phyloP scores from a whole-genome alignment of 2,329 filamentous ascomycete species.

The Cladorrhinum sp. region DNA sequence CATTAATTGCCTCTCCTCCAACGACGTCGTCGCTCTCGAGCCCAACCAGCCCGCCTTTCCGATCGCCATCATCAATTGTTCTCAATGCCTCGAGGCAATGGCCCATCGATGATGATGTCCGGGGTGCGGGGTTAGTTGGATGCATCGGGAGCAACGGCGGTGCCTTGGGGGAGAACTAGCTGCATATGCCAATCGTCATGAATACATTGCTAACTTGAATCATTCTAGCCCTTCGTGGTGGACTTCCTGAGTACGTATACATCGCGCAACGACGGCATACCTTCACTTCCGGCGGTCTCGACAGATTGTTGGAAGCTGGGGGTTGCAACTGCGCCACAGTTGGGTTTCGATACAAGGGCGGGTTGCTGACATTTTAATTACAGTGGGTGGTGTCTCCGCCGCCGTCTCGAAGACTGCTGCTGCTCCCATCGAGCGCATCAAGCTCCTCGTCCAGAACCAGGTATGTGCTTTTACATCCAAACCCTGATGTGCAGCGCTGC shows the following conservation, averaged over 20 bases:
- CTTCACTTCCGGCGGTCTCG: background rate
- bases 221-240: slow-evolving; percentile 78
- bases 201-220: slow-evolving; percentile 35
- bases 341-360: slow-evolving; percentile 7
- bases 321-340: slow-evolving; percentile 14
- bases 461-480: slow-evolving; percentile 53
- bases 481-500: background rate
- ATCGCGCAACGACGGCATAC: slow-evolving; percentile 8
- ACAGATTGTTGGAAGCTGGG: slow-evolving; percentile 1
- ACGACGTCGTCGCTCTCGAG: slow-evolving; percentile 13
- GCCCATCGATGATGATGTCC: slow-evolving; percentile 2
- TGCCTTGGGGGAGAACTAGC: background rate
- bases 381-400: slow-evolving; percentile 97
- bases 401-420: slow-evolving; percentile 99
- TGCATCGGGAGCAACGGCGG: background rate
- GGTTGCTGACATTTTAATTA: slow-evolving; percentile 17
- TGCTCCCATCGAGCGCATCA: slow-evolving; percentile 99
- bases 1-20: slow-evolving; percentile 32
- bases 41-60: slow-evolving; percentile 14
- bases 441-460: slow-evolving; percentile 99
- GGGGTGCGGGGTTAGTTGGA: slow-evolving; percentile 2
- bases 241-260: slow-evolving; percentile 94
- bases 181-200: background rate
- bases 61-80: slow-evolving; percentile 26
- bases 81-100: slow-evolving; percentile 12